Evolutionary conservation across 139 green algal species (phyloP).

Genomic region (Zygnema cylindricum): DNA sequence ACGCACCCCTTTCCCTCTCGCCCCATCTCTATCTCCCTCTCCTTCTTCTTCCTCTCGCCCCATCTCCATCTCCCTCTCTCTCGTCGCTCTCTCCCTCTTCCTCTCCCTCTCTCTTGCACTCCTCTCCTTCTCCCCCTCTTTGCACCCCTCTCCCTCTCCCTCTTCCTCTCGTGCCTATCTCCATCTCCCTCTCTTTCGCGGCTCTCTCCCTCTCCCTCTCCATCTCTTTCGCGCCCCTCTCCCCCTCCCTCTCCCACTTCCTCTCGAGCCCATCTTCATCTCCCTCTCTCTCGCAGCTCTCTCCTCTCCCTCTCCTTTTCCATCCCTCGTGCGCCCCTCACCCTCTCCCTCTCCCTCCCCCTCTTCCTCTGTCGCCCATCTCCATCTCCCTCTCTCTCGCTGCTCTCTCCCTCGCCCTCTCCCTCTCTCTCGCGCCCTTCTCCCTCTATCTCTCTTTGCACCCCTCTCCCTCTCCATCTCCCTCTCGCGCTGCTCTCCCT

Average conservation of each 20-base stretch:
- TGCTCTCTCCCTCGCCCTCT: neutral
- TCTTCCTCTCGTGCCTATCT: neutral
- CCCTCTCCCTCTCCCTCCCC: neutral
- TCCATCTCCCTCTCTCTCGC: slow-evolving; percentile 5
- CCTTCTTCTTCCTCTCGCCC: neutral
- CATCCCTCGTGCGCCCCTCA: neutral
- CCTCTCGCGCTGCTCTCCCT: too few species aligned
- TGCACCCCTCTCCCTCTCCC: neutral
- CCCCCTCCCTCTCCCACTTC: neutral
- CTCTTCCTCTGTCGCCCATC: neutral
- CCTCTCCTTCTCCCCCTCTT: neutral
- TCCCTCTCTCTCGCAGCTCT: neutral
- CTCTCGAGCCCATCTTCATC: neutral
- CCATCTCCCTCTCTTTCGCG: neutral
- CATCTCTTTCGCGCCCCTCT: neutral
- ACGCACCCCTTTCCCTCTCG: neutral
- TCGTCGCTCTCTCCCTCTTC: neutral
- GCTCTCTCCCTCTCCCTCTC: neutral
- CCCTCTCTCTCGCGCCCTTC: neutral
- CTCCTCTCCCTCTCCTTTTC: neutral
- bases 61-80: neutral
- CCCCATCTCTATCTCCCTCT: neutral
- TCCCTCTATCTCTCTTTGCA: neutral
- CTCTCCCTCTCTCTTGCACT: neutral
- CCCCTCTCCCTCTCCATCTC: neutral